Base-by-base conservation (phyloP, 257 asterid genomes). In the Solanum habrochaites region DNA sequence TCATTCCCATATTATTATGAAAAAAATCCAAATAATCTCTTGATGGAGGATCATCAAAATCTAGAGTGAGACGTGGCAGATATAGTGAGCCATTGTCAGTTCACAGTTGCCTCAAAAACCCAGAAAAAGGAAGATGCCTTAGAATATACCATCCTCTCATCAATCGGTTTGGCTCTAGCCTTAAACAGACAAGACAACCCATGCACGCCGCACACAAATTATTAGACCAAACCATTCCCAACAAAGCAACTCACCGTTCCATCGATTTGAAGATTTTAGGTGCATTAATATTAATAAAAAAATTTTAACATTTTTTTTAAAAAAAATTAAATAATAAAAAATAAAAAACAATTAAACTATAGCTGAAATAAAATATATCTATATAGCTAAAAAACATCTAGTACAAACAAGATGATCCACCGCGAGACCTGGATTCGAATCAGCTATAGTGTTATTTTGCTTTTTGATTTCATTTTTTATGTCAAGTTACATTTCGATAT, bases 121-220 rank as follows among this genome's bases (percentile, higher is more conserved):
- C 86, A 71, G 83, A 39, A 42, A 85, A 89, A 74, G 43, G 93
- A 47, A 92, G 92, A 92, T 92, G 81, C 93, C 52, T 27, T 27
- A 37, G 94, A 90, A 92, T 92, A 91, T 92, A 42, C 94, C 67
- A 49, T 85, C 20, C 23, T 45, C 64, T 37, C 71, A 73, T 62
- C 86, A 82, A 62, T 74, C 83, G 47, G 66, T 78, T 78, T 16
- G 84, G 84, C 84, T 45, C 42, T 75, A 74, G 1, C 27, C n/a
- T 58, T 43, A 66, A 49, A 67, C 62, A 88, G 88, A 87, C 52
- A 83, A 90, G 64, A 66, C 64, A 62, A 6, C 85, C 52, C 60
- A 37, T 23, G 32, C 70, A 43, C 3, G 49, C 14, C 49, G 15
- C 49, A 45, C 66, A 20, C 62, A 52, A 52, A 52, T 52, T 52